Conservation (phyloP, 768 basidiomycete species). For the Mycena alexandri region DNA sequence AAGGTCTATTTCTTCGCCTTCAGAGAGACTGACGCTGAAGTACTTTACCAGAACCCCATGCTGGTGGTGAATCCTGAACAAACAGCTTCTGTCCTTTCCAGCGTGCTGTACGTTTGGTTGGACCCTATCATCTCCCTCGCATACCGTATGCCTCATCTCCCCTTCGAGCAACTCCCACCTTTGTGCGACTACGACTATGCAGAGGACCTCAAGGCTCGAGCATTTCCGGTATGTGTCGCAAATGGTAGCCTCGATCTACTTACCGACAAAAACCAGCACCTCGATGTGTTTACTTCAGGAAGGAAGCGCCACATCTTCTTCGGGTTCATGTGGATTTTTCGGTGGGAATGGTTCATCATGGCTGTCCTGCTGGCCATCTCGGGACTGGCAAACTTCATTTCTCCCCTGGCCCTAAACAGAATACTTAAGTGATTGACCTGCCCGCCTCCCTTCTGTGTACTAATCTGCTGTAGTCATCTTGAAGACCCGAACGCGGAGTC, state of each 20-base stretch:
- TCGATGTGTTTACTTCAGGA: constrained; percentile 20
- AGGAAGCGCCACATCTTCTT: constrained; percentile 46
- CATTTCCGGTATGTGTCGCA: constrained; percentile 46
- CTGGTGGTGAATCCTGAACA: constrained; percentile 57
- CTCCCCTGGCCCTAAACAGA: constrained; percentile 56
- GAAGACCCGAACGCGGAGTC: constrained; percentile 64
- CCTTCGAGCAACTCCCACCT: constrained; percentile 67
- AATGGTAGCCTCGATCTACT: background rate
- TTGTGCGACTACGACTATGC: constrained; percentile 69
- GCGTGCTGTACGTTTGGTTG: constrained; percentile 63
- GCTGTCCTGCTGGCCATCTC: constrained; percentile 43
- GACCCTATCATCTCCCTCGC: constrained; percentile 63
- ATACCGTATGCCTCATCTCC: constrained; percentile 58
- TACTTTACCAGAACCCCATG: constrained; percentile 37
- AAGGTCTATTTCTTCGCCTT: constrained; percentile 39
- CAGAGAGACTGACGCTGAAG: background rate
- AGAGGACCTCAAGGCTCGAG: constrained; percentile 39
- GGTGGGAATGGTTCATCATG: constrained; percentile 41
- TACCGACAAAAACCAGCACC: background rate
- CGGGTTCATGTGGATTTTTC: constrained; percentile 56
- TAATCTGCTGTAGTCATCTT: constrained; percentile 58
- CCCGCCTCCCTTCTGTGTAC: background rate
- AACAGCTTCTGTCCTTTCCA: constrained; percentile 60
- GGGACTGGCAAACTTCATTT: constrained; percentile 45
- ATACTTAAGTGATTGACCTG: constrained; percentile 48